Base-by-base conservation (phyloP, 2,329 filamentous ascomycete species). In the Scopulariopsis brevicaulis region DNA sequence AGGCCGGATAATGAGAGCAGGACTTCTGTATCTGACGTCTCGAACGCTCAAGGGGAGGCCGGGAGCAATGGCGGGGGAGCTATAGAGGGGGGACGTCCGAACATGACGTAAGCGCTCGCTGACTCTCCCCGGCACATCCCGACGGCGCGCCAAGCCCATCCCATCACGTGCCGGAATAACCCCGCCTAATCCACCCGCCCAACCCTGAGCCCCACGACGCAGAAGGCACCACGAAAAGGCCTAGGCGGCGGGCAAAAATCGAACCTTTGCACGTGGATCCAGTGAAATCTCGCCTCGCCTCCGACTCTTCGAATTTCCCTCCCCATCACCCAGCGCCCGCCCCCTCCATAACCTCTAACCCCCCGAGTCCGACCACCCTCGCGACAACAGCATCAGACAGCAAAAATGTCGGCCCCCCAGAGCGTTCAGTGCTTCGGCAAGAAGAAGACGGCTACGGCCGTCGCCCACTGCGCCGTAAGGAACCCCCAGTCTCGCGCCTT, bases 351-450 rank as follows among this genome's bases (percentile, higher is more conserved):
- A 40, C 15, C 58, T 24, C 32, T 32, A 32, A 32, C 48, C 28
- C 32, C 37, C 46, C 48, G 37, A 52, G 50, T 54, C n/a, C 58
- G 56, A 58, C n/a, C 56, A 58, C 2, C 53, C 50, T 48, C 56
- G 20, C 52, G 46, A 34, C 37, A 43, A 59, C 56, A 53, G 58
- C 53, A 56, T 53, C 57, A 66, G 67, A 65, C 70, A 72, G 73
- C 74, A 80, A 89, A 73, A 77, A 90, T 90, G 85, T 86, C 88
- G 77, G 80, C 85, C 71, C 80, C 82, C 70, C 86, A 89, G 80
- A 88, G 84, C 78, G 88, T 91, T 72, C 91, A 96, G 85, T 96
- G 91, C 89, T 96, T 97, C 89, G 92, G 92, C 87, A 96, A 96
- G 87, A 92, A 92, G 85, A 90, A 89, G 84, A 91, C 85, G 74